These are phyloP conservation scores for Apiospora malaysiana DNA, from an alignment of 2,329 filamentous ascomycete species.

Conservation along the genomic window DNA sequence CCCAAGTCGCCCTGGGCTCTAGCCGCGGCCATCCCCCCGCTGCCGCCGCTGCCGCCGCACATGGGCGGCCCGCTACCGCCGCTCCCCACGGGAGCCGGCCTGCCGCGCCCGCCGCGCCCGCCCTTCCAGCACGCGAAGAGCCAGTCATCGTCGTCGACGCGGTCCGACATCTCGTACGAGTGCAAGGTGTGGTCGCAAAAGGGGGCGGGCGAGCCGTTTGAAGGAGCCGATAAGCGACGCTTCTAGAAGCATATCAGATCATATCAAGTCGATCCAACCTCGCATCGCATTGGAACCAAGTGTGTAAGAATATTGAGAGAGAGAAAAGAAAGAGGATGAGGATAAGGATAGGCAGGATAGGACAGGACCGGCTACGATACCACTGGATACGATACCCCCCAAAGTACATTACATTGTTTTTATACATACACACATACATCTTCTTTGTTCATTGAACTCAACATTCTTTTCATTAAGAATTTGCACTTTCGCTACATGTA, in stretches of 20 bases:
- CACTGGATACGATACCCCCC: slow-evolving; percentile 9
- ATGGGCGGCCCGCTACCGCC: background rate
- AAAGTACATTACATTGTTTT: slow-evolving; percentile 13
- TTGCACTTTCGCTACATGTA: background rate
- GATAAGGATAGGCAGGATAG: background rate
- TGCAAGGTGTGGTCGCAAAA: background rate
- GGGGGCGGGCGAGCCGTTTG: background rate
- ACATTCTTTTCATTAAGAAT: no score
- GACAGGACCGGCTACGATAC: background rate
- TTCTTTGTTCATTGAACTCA: background rate
- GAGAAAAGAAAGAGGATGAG: background rate
- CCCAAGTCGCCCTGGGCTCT: slow-evolving; percentile 6
- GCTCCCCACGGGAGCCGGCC: background rate
- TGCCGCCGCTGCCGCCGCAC: background rate
- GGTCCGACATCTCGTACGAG: slow-evolving; percentile 12
- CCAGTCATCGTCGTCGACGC: slow-evolving; percentile 9
- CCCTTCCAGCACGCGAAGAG: background rate
- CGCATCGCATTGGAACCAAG: no score
- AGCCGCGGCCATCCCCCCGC: background rate
- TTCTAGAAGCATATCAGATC: no score
- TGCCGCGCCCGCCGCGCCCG: background rate
- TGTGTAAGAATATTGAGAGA: background rate
- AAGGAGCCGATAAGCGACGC: background rate
- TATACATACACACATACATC: background rate
- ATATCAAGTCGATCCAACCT: no score